Conservation (phyloP, 306 rosid genomes). For the Prunus padus region DNA sequence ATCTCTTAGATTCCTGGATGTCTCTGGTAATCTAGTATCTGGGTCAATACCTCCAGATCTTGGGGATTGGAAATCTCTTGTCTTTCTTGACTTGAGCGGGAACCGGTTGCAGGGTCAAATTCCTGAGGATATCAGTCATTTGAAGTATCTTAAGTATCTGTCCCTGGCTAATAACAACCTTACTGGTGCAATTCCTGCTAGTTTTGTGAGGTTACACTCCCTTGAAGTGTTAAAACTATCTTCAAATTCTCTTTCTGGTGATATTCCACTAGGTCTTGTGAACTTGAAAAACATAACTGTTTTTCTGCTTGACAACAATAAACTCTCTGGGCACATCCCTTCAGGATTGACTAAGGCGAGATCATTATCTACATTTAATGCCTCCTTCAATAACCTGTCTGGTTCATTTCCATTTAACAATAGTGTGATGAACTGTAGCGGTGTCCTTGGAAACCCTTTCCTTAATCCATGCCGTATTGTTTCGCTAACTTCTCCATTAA, state of each 20-base stretch:
- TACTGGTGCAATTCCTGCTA: constrained; percentile 34
- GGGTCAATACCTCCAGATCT: constrained; percentile 29
- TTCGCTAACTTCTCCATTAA: constrained; percentile 11
- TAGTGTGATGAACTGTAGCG: constrained; percentile 28
- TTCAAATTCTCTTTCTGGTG: constrained; percentile 35
- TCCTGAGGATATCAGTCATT: constrained; percentile 24
- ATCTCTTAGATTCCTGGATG: constrained; percentile 30
- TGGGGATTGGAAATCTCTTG: constrained; percentile 32
- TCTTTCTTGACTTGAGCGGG: constrained; percentile 36
- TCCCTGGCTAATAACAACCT: constrained; percentile 38
- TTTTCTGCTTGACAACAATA: constrained; percentile 33
- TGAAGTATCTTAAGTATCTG: constrained; percentile 38
- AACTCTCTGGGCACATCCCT: constrained; percentile 31
- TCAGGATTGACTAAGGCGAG: constrained; percentile 18
- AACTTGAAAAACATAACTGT: constrained; percentile 29
- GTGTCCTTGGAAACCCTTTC: constrained; percentile 25
- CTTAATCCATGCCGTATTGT: constrained; percentile 25
- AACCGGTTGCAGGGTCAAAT: constrained; percentile 36
- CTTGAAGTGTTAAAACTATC: constrained; percentile 39
- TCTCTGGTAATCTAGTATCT: constrained; percentile 28
- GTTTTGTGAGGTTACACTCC: constrained; percentile 24
- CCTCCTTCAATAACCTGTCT: constrained; percentile 29
- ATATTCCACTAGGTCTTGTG: constrained; percentile 32
- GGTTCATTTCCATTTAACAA: constrained; percentile 27
- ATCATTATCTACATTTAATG: constrained; percentile 26